Conservation (phyloP, 2,329 filamentous ascomycete genomes). For the Aspergillus luchuensis region DNA sequence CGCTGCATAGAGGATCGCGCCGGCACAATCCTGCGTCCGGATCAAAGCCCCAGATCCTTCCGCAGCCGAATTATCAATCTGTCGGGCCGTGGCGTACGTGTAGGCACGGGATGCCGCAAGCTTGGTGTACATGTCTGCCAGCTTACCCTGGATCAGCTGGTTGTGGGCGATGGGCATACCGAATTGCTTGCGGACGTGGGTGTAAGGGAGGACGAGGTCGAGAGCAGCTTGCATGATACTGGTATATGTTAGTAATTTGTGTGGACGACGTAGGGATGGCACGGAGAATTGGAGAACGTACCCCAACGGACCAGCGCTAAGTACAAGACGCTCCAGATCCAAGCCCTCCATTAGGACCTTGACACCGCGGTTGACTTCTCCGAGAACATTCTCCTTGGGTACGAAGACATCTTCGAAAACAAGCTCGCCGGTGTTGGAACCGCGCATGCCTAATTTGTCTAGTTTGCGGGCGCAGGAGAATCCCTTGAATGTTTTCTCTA, state of each 20-base stretch:
- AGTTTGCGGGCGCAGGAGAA: slow-evolving; percentile 89
- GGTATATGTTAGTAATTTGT: slow-evolving; percentile 15
- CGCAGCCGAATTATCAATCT: slow-evolving; percentile 71
- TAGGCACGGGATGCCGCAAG: slow-evolving; percentile 81
- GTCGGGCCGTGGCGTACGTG: slow-evolving; percentile 78
- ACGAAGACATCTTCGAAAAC: slow-evolving; percentile 91
- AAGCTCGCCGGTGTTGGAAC: slow-evolving; percentile 92
- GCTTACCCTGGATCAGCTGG: slow-evolving; percentile 87
- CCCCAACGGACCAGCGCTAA: slow-evolving; percentile 87
- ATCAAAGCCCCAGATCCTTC: slow-evolving; percentile 50
- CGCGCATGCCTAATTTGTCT: slow-evolving; percentile 97
- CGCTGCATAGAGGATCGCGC: slow-evolving; percentile 88
- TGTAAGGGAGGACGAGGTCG: slow-evolving; percentile 84
- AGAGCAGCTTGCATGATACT: slow-evolving; percentile 87
- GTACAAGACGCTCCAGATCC: slow-evolving; percentile 88
- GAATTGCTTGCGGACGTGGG: slow-evolving; percentile 88
- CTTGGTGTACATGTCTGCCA: slow-evolving; percentile 98
- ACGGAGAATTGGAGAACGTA: slow-evolving; percentile 26
- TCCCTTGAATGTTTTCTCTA: slow-evolving; percentile 68
- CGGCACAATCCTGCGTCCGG: slow-evolving; percentile 88
- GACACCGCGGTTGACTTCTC: slow-evolving; percentile 77
- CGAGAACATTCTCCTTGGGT: slow-evolving; percentile 77
- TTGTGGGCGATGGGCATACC: slow-evolving; percentile 83
- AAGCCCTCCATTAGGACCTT: slow-evolving; percentile 94
- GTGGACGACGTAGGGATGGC: not conserved